Evolutionary conservation across 2,329 filamentous ascomycete species (phyloP).

Genomic region (Endocalyx cinctus): DNA sequence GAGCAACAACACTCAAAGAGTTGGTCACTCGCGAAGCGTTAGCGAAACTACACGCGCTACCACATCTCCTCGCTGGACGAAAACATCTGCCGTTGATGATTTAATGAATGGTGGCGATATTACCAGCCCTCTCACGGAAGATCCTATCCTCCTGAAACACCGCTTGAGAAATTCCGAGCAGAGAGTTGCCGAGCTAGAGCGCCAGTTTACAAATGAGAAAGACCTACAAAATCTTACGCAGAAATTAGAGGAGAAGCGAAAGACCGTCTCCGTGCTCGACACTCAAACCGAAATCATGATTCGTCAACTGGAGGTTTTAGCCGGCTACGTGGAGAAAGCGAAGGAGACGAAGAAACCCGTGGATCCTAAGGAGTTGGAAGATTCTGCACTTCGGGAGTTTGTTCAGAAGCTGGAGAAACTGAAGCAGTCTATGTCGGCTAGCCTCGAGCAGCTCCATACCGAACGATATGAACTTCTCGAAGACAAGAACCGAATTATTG

Average conservation of each 20-base stretch:
- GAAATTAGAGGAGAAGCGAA: slow-evolving; percentile 86
- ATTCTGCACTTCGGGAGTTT: slow-evolving; percentile 85
- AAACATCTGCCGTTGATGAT: slow-evolving; percentile 59
- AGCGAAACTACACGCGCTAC: slow-evolving; percentile 64
- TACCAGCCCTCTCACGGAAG: slow-evolving; percentile 70
- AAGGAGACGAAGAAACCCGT: slow-evolving; percentile 79
- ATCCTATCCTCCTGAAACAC: slow-evolving; percentile 62
- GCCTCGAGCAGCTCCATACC: slow-evolving; percentile 56
- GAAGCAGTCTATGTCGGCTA: slow-evolving; percentile 52
- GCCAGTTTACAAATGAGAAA: slow-evolving; percentile 65
- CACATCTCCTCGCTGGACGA: slow-evolving; percentile 65
- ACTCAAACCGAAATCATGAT: slow-evolving; percentile 95
- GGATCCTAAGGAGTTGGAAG: slow-evolving; percentile 77
- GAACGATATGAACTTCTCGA: slow-evolving; percentile 80
- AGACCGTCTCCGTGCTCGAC: slow-evolving; percentile 90
- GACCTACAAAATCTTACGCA: slow-evolving; percentile 74
- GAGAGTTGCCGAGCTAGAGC: slow-evolving; percentile 78
- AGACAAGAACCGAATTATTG: slow-evolving; percentile 75
- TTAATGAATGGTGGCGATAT: slow-evolving; percentile 54
- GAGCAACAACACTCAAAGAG: slow-evolving; percentile 36
- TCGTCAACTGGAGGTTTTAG: slow-evolving; percentile 82
- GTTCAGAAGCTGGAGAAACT: slow-evolving; percentile 67
- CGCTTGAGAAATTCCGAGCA: slow-evolving; percentile 80
- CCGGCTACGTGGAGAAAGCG: slow-evolving; percentile 79
- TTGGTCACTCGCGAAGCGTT: slow-evolving; percentile 55